Conservation (phyloP, 805 yeast genomes). For the Lipomyces oligophaga region DNA sequence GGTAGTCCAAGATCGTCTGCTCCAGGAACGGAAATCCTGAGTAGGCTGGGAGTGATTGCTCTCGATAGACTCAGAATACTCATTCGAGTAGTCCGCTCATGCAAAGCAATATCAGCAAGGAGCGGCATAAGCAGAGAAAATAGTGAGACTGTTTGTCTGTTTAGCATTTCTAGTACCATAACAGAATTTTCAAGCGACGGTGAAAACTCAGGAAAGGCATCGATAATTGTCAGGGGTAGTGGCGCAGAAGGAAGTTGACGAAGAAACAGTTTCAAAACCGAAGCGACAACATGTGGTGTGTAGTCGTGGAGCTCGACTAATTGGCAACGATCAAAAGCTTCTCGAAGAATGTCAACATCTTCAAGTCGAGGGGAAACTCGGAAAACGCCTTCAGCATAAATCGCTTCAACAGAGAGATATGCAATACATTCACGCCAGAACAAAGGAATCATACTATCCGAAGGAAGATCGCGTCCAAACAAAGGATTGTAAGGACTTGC, state of each 20-base stretch:
- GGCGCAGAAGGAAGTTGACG: constrained; percentile 53
- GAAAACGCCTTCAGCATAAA: constrained; percentile 29
- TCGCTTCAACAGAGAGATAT: constrained; percentile 28
- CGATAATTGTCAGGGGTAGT: constrained; percentile 39
- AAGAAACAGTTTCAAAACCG: constrained; percentile 45
- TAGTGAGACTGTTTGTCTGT: constrained; percentile 22
- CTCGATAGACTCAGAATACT: constrained; percentile 19
- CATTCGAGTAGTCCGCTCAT: constrained; percentile 21
- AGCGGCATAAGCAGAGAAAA: constrained; percentile 24
- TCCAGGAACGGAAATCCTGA: constrained; percentile 17
- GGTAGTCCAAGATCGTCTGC: constrained; percentile 2
- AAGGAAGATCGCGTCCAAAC: constrained; percentile 34
- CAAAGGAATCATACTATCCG: constrained; percentile 33
- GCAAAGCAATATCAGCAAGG: constrained; percentile 21
- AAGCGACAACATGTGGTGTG: constrained; percentile 52
- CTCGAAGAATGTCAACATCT: constrained; percentile 34
- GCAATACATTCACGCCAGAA: constrained; percentile 34
- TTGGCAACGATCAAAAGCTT: constrained; percentile 48
- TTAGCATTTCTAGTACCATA: constrained; percentile 10
- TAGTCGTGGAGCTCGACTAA: constrained; percentile 53
- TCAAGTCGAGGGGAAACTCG: constrained; percentile 31
- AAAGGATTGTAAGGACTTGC: constrained; percentile 42
- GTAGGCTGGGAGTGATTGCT: constrained; percentile 22
- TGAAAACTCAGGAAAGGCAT: constrained; percentile 31
- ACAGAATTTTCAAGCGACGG: constrained; percentile 17